Evolutionary conservation across 768 basidiomycete species (phyloP).

Genomic region (Suillus clintonianus): DNA sequence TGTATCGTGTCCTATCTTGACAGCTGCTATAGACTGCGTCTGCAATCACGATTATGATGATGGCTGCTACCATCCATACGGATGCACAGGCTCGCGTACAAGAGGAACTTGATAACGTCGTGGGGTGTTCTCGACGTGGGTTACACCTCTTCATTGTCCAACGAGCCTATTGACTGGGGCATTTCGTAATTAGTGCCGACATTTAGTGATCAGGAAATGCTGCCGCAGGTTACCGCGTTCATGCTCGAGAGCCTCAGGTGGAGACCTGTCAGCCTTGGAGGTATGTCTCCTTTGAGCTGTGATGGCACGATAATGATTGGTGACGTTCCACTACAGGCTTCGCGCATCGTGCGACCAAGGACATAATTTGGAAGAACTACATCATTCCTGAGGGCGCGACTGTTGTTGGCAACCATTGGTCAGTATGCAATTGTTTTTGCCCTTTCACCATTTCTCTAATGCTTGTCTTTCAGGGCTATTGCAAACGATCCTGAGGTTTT

Average conservation of each 20-base stretch:
- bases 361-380: constrained; percentile 44
- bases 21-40: constrained; percentile 33
- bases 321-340: constrained; percentile 43
- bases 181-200: constrained; percentile 31
- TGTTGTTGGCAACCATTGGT: constrained; percentile 43
- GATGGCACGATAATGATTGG: not conserved
- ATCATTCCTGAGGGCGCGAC: constrained; percentile 42
- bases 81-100: constrained; percentile 51
- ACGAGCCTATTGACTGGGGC: not conserved
- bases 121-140: constrained; percentile 41
- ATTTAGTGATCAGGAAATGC: constrained; percentile 33
- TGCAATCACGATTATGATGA: constrained; percentile 53
- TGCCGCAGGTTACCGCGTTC: constrained; percentile 39
- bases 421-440: not conserved
- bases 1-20: not conserved
- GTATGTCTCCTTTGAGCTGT: constrained; percentile 9
- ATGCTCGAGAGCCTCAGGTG: constrained; percentile 38
- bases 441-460: not conserved
- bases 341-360: constrained; percentile 60
- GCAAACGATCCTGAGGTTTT: constrained; percentile 55
- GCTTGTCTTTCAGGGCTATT: constrained; percentile 33
- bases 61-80: constrained; percentile 56
- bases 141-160: not conserved
- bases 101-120: constrained; percentile 51
- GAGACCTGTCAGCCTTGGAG: constrained; percentile 37